Evolutionary conservation across 2,329 filamentous ascomycete species (phyloP).

Genomic region (Thielaviopsis ethacetica): DNA sequence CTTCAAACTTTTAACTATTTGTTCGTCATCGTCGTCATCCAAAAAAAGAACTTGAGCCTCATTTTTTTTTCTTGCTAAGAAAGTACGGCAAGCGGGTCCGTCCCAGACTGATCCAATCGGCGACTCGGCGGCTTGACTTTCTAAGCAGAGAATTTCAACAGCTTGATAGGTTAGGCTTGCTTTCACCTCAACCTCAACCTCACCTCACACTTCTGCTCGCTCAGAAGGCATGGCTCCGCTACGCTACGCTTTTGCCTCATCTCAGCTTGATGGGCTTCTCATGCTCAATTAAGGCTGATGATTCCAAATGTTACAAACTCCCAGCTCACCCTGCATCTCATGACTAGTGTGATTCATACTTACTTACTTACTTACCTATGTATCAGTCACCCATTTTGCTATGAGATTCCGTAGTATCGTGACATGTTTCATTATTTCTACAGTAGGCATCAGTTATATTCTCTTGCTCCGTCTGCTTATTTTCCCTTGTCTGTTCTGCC

Average conservation of each 20-base stretch:
- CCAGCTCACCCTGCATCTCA: neutral
- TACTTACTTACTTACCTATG: neutral
- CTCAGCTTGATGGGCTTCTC: neutral
- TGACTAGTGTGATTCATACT: neutral
- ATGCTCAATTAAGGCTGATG: neutral
- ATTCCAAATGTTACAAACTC: neutral
- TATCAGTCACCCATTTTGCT: neutral
- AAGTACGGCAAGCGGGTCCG: too few species aligned
- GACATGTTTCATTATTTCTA: neutral
- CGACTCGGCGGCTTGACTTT: constrained; percentile 1
- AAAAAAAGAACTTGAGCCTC: neutral
- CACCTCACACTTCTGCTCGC: neutral
- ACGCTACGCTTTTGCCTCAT: neutral
- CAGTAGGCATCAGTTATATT: too few species aligned
- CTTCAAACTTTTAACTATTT: neutral
- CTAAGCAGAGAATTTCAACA: neutral
- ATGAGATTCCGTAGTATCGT: neutral
- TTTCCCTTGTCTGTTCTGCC: too few species aligned
- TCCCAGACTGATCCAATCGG: neutral
- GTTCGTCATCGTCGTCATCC: neutral
- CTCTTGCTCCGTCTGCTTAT: neutral
- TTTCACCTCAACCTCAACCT: too few species aligned
- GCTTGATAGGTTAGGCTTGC: neutral
- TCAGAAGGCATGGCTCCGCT: neutral
- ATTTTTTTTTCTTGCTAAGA: neutral